Conservation (phyloP, 352 stramenopile species). For the Phytophthora cajani region DNA sequence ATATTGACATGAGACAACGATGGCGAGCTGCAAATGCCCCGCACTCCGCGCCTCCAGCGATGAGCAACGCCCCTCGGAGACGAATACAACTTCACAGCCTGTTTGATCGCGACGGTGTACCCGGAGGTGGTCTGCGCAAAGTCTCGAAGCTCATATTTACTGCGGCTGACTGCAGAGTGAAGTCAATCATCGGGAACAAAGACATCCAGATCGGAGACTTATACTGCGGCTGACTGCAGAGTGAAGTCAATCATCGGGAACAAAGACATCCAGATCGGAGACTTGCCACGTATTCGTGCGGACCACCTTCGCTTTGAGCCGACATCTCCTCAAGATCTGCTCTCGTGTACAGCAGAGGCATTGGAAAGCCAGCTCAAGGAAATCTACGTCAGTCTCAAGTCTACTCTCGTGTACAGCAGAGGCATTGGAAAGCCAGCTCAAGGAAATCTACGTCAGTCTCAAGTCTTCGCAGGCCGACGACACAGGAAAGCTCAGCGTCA, state of each 20-base stretch:
- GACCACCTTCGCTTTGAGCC: slow-evolving; percentile 51
- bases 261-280: slow-evolving; percentile 53
- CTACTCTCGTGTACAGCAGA: slow-evolving; percentile 52
- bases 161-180: slow-evolving; percentile 57
- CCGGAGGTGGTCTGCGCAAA: slow-evolving; percentile 48
- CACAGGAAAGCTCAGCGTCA: slow-evolving; percentile 55
- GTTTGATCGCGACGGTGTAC: slow-evolving; percentile 41
- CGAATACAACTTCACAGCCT: slow-evolving; percentile 30
- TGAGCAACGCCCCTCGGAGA: slow-evolving; percentile 5
- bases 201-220: slow-evolving; percentile 51
- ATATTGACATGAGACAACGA: slow-evolving; percentile 7
- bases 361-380: slow-evolving; percentile 80
- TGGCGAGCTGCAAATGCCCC: slow-evolving; percentile 29
- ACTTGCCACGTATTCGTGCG: slow-evolving; percentile 28
- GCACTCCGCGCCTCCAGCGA: slow-evolving; percentile 40
- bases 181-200: slow-evolving; percentile 66
- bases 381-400: slow-evolving; percentile 76
- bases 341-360: slow-evolving; percentile 52
- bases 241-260: slow-evolving; percentile 73
- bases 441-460: slow-evolving; percentile 77
- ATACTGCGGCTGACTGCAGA: slow-evolving; percentile 53
- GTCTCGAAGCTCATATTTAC: slow-evolving; percentile 68
- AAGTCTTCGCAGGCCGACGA: slow-evolving; percentile 40
- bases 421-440: slow-evolving; percentile 71
- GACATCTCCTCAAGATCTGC: slow-evolving; percentile 45